phyloP scores from a whole-genome alignment of 257 asterid genomes.

The Fraxinus anomala region DNA sequence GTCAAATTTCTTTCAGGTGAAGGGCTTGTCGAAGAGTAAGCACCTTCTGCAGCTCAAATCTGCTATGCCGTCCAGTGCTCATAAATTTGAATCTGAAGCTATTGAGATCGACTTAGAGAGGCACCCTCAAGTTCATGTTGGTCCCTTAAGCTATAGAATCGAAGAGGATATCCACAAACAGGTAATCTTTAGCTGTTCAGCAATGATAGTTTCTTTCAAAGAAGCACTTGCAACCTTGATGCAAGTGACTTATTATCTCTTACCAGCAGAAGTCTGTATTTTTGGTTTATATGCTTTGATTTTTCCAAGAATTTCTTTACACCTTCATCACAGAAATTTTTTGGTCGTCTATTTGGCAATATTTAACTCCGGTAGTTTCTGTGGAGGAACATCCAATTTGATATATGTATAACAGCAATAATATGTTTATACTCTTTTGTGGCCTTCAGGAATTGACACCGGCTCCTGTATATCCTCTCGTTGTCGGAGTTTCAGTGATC shows the following conservation, averaged over 20 bases:
- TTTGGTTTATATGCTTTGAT: not conserved
- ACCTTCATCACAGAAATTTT: not conserved
- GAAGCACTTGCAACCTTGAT: not conserved
- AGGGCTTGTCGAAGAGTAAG: conserved; percentile 85
- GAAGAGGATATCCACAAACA: conserved; percentile 75
- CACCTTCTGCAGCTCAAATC: conserved; percentile 82
- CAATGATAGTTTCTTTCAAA: conserved; percentile 5
- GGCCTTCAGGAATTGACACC: conserved; percentile 74
- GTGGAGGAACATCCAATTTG: not conserved
- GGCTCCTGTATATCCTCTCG: conserved; percentile 84
- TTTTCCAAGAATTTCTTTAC: not conserved
- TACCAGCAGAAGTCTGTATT: not conserved
- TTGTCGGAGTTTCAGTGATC: conserved; percentile 70
- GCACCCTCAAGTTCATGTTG: conserved; percentile 66
- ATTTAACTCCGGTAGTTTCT: not conserved
- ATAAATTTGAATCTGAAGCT: conserved; percentile 68
- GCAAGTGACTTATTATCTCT: not conserved
- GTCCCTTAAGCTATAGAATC: conserved; percentile 68
- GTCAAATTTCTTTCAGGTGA: conserved; percentile 92
- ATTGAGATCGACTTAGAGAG: conserved; percentile 78
- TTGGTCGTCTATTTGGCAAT: not conserved
- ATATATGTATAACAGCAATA: not conserved
- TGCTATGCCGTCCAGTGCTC: conserved; percentile 51
- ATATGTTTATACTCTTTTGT: conserved; percentile 8
- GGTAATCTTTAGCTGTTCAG: conserved; percentile 41